phyloP scores from a whole-genome alignment of 2,329 filamentous ascomycete species.

The Microsporum ferrugineum region DNA sequence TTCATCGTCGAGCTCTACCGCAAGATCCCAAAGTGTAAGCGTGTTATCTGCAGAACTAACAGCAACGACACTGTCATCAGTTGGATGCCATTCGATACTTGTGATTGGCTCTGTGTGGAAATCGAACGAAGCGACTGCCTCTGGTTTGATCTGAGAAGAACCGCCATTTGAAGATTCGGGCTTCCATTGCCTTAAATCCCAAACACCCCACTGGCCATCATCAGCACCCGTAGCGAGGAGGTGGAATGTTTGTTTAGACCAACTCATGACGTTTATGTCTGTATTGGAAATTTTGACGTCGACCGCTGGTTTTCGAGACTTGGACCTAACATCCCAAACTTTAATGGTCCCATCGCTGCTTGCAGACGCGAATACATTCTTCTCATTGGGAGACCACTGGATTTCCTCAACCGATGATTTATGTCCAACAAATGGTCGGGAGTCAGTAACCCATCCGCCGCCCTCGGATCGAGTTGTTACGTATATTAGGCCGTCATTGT shows the following conservation, averaged over 20 bases:
- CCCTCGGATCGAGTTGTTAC: conserved; percentile 75
- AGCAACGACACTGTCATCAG: conserved; percentile 88
- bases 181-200: conserved; percentile 96
- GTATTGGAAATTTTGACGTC: conserved; percentile 70
- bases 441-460: conserved; percentile 81
- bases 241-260: conserved; percentile 80
- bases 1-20: conserved; percentile 92
- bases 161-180: conserved; percentile 41
- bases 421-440: conserved; percentile 72
- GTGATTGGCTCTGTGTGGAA: conserved; percentile 98
- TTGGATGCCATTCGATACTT: conserved; percentile 92
- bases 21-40: conserved; percentile 90
- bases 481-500: conserved; percentile 83
- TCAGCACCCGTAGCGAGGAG: conserved; percentile 87
- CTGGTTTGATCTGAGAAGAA: conserved; percentile 45
- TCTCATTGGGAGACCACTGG: conserved; percentile 91
- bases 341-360: conserved; percentile 90
- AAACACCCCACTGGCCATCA: conserved; percentile 87
- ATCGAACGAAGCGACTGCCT: conserved; percentile 80
- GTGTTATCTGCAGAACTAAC: conserved; percentile 90
- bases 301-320: conserved; percentile 77
- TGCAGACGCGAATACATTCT: conserved; percentile 85
- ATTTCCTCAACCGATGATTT: conserved; percentile 80
- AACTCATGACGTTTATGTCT: conserved; percentile 94
- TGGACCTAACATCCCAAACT: conserved; percentile 89